Conservation (phyloP, 805 yeast species). For the Yamadazyma paraphyllophila region DNA sequence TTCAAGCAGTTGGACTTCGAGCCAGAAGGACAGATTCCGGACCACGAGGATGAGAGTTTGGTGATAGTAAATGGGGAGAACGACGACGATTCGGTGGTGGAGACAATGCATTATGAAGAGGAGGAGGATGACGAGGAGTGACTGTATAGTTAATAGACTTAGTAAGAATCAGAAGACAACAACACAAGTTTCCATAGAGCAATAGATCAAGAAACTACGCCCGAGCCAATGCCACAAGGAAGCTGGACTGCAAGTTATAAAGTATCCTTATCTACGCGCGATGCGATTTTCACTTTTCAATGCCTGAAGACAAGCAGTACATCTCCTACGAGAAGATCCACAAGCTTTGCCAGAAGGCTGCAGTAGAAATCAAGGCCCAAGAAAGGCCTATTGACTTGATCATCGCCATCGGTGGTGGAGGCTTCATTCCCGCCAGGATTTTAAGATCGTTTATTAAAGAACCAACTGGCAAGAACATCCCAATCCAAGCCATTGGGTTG, state of each 20-base stretch:
- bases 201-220: too few species aligned
- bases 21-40: constrained; percentile 18
- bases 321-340: constrained; percentile 80
- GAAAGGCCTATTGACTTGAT: constrained; percentile 52
- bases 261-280: background rate
- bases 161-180: too few species aligned
- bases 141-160: too few species aligned
- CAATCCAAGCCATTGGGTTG: constrained; percentile 68
- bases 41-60: constrained; percentile 30
- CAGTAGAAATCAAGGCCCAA: constrained; percentile 47
- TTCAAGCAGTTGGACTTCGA: constrained; percentile 44
- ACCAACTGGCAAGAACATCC: constrained; percentile 61
- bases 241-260: too few species aligned
- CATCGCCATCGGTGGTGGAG: constrained; percentile 74
- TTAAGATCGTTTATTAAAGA: constrained; percentile 60
- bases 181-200: too few species aligned
- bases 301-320: constrained; percentile 43
- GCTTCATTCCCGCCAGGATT: constrained; percentile 68
- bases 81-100: constrained; percentile 22
- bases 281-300: background rate
- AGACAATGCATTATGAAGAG: background rate
- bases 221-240: too few species aligned
- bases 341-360: constrained; percentile 73
- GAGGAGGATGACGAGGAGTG: too few species aligned
- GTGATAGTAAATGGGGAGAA: constrained; percentile 41